Base-by-base conservation (phyloP, 768 basidiomycete species). In the Phlegmacium glaucopus region DNA sequence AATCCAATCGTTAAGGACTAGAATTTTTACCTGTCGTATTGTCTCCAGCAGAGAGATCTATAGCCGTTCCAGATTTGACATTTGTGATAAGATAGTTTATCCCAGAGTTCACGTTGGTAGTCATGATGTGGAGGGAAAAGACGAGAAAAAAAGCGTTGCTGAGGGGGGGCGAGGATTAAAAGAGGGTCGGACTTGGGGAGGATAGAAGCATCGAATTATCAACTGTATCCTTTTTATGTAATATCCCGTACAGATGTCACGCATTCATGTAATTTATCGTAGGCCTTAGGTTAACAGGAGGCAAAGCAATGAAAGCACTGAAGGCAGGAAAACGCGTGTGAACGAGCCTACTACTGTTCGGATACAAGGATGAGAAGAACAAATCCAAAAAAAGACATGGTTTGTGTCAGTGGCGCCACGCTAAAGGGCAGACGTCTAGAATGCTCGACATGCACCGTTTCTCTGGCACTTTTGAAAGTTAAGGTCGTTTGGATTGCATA, bases 1-100 rank as follows among this genome's bases (percentile, higher is more conserved):
- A n/a, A n/a, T n/a, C 4, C 16, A 15, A 17, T 42, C 38, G 6
- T 25, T 4, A 28, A 37, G 34, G 26, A 10, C 6, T 38, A 16
- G 25, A 30, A 44, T 4, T 64, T 75, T 22, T 48, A 78, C 78
- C 69, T 40, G 77, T 69, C 7, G 39, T 58, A 48, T 76, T 70
- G 57, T 83, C 80, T 7, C 48, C 65, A 3, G 73, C 79, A 13
- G 81, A 83, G 47, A 83, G 69, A 55, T 84, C 80, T 18, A 82
- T 52, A 22, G 71, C 76, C 4, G 75, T 83, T 3, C 71, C 72
- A 7, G 72, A 66, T 61, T 79, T 74, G 55, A 62, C 70, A 61
- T 84, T 85, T 34, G 59, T 65, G 54, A 84, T 69, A 28, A 53
- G 67, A 64, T 78, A 83, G 0, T 56, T 67, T 12, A 30, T 45